Percentiles rank a stretch among this genome's conserved stretches.
phyloP scores from a whole-genome alignment of 495 filamentous ascomycete genomes.

The Jackrogersella multiformis region DNA sequence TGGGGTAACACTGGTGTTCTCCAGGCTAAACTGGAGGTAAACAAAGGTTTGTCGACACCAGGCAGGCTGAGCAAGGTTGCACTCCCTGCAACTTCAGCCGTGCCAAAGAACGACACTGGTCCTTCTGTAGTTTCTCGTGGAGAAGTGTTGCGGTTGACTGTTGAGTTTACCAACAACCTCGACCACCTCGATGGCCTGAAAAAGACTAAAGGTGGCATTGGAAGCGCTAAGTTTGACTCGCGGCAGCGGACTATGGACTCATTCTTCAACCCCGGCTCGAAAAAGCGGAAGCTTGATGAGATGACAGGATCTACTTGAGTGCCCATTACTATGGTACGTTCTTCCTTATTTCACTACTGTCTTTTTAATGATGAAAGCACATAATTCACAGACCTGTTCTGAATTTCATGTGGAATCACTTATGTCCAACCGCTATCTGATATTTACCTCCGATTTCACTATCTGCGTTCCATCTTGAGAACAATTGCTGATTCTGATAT shows the following conservation, averaged over 20 bases:
- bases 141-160: constrained; percentile 3
- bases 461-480: not conserved
- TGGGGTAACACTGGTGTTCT: constrained; percentile 58
- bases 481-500: constrained; percentile 17
- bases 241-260: constrained; percentile 76
- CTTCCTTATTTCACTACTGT: constrained; percentile 26
- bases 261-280: constrained; percentile 68
- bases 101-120: not conserved
- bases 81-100: not conserved
- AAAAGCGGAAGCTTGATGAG: constrained; percentile 56
- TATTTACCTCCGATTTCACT: constrained; percentile 27
- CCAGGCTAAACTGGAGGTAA: constrained; percentile 32
- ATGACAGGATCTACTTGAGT: not conserved
- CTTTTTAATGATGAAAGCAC: constrained; percentile 68
- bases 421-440: constrained; percentile 87
- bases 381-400: constrained; percentile 85
- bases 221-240: constrained; percentile 75
- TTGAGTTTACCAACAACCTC: constrained; percentile 58
- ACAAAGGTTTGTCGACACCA: not conserved
- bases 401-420: constrained; percentile 69
- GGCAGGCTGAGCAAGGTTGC: not conserved
- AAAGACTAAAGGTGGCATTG: constrained; percentile 79
- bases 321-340: constrained; percentile 44
- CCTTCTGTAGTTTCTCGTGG: not conserved
- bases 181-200: constrained; percentile 76